A percentile compares a stretch with the other conserved stretches of the same genome.
Evolutionary conservation across 2,329 filamentous ascomycete species (phyloP).

Genomic region (Diaporthe ampelina): DNA sequence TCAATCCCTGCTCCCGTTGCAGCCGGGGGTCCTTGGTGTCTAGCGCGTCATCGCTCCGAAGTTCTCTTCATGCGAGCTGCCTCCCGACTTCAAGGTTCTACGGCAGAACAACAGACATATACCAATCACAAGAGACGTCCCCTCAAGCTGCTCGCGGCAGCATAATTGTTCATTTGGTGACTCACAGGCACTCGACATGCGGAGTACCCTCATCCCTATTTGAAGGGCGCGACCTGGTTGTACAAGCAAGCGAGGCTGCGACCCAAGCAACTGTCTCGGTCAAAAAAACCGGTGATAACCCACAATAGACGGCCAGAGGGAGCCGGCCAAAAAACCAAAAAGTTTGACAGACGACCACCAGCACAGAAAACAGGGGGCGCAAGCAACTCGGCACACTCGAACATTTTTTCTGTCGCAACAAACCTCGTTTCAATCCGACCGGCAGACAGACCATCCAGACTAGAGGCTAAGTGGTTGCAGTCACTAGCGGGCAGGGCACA

Average conservation of each 20-base stretch:
- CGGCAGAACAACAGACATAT: constrained; percentile 14
- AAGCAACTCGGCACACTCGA: background rate
- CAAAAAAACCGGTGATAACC: constrained; percentile 28
- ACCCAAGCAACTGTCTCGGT: constrained; percentile 5
- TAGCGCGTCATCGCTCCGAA: constrained; percentile 41
- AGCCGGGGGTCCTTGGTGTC: constrained; percentile 30
- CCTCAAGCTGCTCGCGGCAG: constrained; percentile 26
- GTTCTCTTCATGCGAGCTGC: constrained; percentile 38
- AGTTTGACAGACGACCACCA: background rate
- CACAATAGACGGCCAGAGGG: constrained; percentile 8
- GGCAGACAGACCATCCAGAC: background rate
- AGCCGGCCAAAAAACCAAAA: background rate
- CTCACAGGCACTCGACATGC: background rate
- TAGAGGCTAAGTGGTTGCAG: constrained; percentile 5
- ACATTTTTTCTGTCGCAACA: background rate
- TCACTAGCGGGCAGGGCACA: constrained; percentile 25
- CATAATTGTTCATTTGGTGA: constrained; percentile 21
- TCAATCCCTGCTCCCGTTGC: constrained; percentile 2
- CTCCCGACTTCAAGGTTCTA: constrained; percentile 33
- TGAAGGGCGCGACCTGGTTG: constrained; percentile 13
- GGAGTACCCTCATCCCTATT: background rate
- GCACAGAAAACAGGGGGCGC: background rate
- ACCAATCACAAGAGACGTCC: constrained; percentile 33
- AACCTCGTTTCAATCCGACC: background rate
- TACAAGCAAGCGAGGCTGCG: background rate